A percentile compares a stretch with the other conserved stretches of the same genome.
phyloP scores from a whole-genome alignment of 495 filamentous ascomycete species.

The Penicillium odoratum region DNA sequence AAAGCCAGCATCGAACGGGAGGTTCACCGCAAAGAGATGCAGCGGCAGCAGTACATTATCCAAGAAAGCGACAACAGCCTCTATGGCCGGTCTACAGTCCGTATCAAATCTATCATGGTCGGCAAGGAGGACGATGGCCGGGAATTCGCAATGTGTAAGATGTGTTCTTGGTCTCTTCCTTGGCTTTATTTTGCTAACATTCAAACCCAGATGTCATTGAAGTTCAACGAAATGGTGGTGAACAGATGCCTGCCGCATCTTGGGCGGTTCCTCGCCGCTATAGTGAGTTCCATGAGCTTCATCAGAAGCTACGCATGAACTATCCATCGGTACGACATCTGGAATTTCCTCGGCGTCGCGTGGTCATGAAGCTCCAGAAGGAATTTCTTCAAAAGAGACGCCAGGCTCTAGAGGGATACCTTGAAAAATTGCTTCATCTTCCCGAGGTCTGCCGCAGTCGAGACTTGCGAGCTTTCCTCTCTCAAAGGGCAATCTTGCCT shows the following conservation, averaged over 20 bases:
- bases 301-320: conserved; percentile 79
- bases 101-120: conserved; percentile 88
- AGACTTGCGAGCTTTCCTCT: conserved; percentile 90
- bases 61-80: conserved; percentile 98
- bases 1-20: conserved; percentile 91
- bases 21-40: conserved; percentile 90
- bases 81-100: conserved; percentile 84
- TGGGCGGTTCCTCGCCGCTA: conserved; percentile 83
- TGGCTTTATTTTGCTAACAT: conserved; percentile 3
- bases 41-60: conserved; percentile 94
- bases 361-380: conserved; percentile 94
- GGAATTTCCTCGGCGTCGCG: conserved; percentile 86
- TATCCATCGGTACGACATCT: conserved; percentile 86
- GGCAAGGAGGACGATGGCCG: conserved; percentile 89
- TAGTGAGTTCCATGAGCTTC: conserved; percentile 94
- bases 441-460: conserved; percentile 93
- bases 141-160: conserved; percentile 83
- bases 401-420: conserved; percentile 77
- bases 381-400: conserved; percentile 92
- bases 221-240: conserved; percentile 83
- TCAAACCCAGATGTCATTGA: conserved; percentile 69
- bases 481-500: conserved; percentile 74
- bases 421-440: conserved; percentile 77
- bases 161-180: background rate
- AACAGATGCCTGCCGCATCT: conserved; percentile 81